Base-by-base conservation (phyloP, 2,329 filamentous ascomycete species). In the Bisporella sp. region DNA sequence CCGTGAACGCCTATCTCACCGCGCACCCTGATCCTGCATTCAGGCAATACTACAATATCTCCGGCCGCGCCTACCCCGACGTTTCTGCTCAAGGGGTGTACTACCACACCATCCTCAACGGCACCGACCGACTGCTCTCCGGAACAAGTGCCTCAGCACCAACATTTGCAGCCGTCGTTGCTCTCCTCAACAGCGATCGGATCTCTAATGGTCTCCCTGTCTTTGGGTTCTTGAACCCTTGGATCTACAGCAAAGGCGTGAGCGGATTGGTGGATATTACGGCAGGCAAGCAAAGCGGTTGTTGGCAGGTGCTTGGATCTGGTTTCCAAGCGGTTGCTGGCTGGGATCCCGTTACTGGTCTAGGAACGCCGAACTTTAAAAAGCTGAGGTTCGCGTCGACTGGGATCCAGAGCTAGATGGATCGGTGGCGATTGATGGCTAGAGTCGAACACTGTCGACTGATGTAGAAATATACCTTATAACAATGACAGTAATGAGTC, bases 111-210 rank as follows among this genome's bases (percentile, higher is more conserved):
- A 55, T 70, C 46, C 65, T 66, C 46, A 60, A 64, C 11, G 70
- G 69, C 4, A 59, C 42, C 0, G 58, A 64, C 13, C 59, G 63
- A 5, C 58, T 62, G 0, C 71, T 80, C 32, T 70, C 69, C 35
- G 78, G 78, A 4, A 78, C 74, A 1, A 74, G 70, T 9, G 78
- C 78, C 11, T 74, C 79, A 1, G 67, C 75, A 0, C 84, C 84
- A 0, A 69, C 78, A 0, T 76, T 78, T 4, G 73, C 79, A 1
- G 77, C 73, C 32, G 71, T 86, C 47, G 71, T 87, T 40, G 70
- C 77, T 4, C 70, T 87, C 4, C 66, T 86, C 45, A 87, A 86
- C 57, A 81, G 83, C 55, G 79, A 78, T 1, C 68, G 80, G 11
- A 62, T 84, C 11, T 68, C 73, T 0, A 68, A 68, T 21, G 77